A percentile compares a stretch with the other conserved stretches of the same genome.
phyloP scores from a whole-genome alignment of 441 rosid genomes.

The Erysimum cheiri region DNA sequence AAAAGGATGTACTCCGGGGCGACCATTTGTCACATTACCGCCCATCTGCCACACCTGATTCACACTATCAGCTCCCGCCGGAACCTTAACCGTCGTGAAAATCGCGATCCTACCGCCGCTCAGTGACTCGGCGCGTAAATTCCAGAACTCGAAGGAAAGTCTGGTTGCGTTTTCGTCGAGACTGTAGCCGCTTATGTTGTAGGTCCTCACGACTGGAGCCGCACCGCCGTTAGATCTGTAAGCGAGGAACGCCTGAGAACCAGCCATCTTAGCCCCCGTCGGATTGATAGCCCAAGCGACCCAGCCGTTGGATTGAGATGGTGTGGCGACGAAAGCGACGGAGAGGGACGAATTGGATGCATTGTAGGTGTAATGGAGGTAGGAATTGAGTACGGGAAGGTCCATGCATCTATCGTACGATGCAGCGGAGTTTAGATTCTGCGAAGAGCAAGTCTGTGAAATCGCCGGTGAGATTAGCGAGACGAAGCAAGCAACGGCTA shows the following conservation, averaged over 20 bases:
- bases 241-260: constrained; percentile 77
- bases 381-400: constrained; percentile 57
- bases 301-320: constrained; percentile 61
- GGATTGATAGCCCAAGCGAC: constrained; percentile 84
- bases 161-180: constrained; percentile 33
- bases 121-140: constrained; percentile 45
- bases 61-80: constrained; percentile 47
- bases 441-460: constrained; percentile 60
- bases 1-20: constrained; percentile 49
- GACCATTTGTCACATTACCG: constrained; percentile 46
- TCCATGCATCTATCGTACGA: constrained; percentile 52
- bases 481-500: constrained; percentile 34
- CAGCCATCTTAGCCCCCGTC: constrained; percentile 56
- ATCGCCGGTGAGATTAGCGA: constrained; percentile 51
- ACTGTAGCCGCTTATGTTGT: constrained; percentile 47
- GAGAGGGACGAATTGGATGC: constrained; percentile 75
- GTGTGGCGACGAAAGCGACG: constrained; percentile 73
- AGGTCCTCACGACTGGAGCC: constrained; percentile 48
- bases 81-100: constrained; percentile 63
- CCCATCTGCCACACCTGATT: constrained; percentile 92
- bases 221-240: constrained; percentile 44
- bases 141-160: constrained; percentile 63
- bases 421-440: constrained; percentile 42
- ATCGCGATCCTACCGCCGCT: constrained; percentile 42
- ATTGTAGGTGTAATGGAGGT: constrained; percentile 76